These are phyloP conservation scores for Xylariomycetidae sp. DNA, from an alignment of 2,329 filamentous ascomycete species.

Conservation along the genomic window DNA sequence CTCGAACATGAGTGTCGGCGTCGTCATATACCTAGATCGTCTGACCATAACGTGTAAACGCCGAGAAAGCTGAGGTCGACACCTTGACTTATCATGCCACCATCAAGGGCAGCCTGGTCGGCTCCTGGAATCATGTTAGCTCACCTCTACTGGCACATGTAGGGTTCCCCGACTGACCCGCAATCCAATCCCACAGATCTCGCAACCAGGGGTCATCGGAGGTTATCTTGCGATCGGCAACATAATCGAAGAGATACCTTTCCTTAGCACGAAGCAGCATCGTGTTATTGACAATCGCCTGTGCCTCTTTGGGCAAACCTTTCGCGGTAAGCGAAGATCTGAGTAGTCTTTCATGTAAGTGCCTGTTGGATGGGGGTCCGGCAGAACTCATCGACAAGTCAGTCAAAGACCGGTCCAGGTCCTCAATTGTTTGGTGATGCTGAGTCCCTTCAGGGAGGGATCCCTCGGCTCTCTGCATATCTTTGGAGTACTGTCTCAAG, in stretches of 20 bases:
- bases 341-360: conserved; percentile 54
- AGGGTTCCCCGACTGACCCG: too few relatives aligned
- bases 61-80: conserved; percentile 75
- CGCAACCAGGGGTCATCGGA: conserved; percentile 70
- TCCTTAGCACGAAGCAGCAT: conserved; percentile 58
- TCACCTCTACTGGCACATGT: too few relatives aligned
- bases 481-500: conserved; percentile 34
- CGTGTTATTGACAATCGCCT: conserved; percentile 49
- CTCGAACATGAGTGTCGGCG: conserved; percentile 6
- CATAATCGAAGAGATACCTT: conserved; percentile 60
- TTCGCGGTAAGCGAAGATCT: conserved; percentile 38
- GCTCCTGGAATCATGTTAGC: conserved; percentile 52
- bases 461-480: conserved; percentile 12
- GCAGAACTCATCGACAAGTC: conserved; percentile 32
- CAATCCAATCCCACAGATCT: conserved; percentile 74
- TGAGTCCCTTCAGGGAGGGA: conserved; percentile 11
- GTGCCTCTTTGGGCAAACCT: conserved; percentile 46
- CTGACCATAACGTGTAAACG: conserved; percentile 67
- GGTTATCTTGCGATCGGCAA: conserved; percentile 62
- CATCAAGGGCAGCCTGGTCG: conserved; percentile 58
- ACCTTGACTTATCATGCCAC: conserved; percentile 64
- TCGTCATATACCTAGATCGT: conserved; percentile 53
- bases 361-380: conserved; percentile 44
- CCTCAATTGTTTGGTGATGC: conserved; percentile 10
- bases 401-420: conserved; percentile 27